Conservation (phyloP, 2,329 filamentous ascomycete genomes). For the Coccinonectria pachysandricola region DNA sequence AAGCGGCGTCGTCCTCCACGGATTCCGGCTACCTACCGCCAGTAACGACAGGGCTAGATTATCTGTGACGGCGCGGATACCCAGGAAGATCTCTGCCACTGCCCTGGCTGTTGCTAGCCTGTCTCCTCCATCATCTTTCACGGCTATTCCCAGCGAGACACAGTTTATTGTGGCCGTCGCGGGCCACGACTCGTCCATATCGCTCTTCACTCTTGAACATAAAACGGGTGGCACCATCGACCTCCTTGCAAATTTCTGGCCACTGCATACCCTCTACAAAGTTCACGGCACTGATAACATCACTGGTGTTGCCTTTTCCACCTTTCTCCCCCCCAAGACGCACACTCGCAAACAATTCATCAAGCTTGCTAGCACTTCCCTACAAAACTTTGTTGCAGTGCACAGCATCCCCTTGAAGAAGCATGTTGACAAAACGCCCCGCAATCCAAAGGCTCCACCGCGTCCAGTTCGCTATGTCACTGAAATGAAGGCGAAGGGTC, state of each 20-base stretch:
- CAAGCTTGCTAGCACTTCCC: conserved; percentile 71
- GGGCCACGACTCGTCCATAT: conserved; percentile 68
- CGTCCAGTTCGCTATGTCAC: conserved; percentile 60
- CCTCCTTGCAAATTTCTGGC: conserved; percentile 41
- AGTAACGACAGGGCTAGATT: conserved; percentile 34
- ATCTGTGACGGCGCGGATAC: conserved; percentile 45
- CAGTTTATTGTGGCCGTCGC: conserved; percentile 77
- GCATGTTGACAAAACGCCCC: conserved; percentile 26
- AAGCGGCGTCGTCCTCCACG: conserved; percentile 46
- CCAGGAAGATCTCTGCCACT: conserved; percentile 60
- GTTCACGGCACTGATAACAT: conserved; percentile 46
- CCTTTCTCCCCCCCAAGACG: conserved; percentile 43
- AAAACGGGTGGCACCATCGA: conserved; percentile 34
- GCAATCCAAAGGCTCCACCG: conserved; percentile 29
- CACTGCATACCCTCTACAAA: conserved; percentile 41
- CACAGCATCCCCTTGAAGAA: conserved; percentile 64
- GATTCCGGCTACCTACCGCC: conserved; percentile 39
- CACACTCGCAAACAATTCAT: conserved; percentile 33
- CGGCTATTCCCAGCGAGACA: conserved; percentile 46
- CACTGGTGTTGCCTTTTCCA: conserved; percentile 48
- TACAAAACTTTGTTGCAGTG: conserved; percentile 69
- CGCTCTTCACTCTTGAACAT: conserved; percentile 69
- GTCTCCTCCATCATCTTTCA: conserved; percentile 40
- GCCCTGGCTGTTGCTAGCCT: conserved; percentile 69
- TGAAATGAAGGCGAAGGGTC: conserved; percentile 42